Evolutionary conservation across 441 rosid genomes (phyloP), one percentile per base, ranked within the genome.

Genomic region (Gossypium schwendimanii): DNA sequence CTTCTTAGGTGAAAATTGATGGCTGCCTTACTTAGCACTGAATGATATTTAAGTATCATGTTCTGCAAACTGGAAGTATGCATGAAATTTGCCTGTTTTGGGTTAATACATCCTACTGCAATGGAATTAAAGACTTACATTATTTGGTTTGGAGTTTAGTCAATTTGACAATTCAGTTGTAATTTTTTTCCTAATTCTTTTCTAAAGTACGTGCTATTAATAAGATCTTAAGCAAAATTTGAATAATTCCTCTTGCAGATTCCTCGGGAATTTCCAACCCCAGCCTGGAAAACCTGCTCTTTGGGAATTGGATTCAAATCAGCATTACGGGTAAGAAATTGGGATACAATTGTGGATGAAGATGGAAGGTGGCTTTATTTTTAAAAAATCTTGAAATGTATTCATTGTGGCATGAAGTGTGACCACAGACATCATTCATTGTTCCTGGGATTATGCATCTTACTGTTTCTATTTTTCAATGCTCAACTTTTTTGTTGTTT

Each of bases 241-340:
- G 2, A 24, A 49, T 14, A 73, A 45, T 52, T 52, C 54, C 15
- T 45, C 71, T 67, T 60, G 79, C 88, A 96, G 99, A 83, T 96
- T 96, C 82, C 86, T 93, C 77, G 98, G 99, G 47, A 87, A 89
- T 78, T 90, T 91, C 84, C 96, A 83, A 80, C 98, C 93, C 66
- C 96, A 87, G 64, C 86, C 82, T 41, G 94, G 87, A 74, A 88
- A 77, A 75, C 92, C 91, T 63, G 96, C 92, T 6, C 78, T 93
- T 64, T 93, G 99, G 99, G 98, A 96, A 82, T 78, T 96, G 85
- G 86, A 82, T 81, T 88, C 92, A 33, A 91, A 88, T 81, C 91
- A 86, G 81, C 88, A 86, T 70, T 84, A 82, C 62, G 72, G 81
- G 64, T 84, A 76, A 84, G 81, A 77, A 90, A 83, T 86, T 93